Percentiles rank a stretch among this genome's conserved stretches.
Evolutionary conservation across 192 early-diverging fungal species (phyloP).

Genomic region (Dissophora globulifera): DNA sequence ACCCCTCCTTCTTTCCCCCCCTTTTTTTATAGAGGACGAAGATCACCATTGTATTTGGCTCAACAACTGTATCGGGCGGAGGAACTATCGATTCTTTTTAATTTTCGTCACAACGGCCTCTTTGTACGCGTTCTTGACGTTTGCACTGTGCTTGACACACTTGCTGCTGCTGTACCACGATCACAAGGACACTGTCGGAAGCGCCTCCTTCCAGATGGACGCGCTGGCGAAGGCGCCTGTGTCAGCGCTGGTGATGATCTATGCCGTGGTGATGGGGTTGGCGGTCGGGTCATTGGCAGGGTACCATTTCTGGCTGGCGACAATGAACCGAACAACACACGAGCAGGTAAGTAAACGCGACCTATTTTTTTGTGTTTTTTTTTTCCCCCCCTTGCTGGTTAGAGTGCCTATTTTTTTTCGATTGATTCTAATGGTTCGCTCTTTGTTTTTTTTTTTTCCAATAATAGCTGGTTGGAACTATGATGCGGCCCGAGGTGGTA

Average conservation of each 20-base stretch:
- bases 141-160: constrained; percentile 67
- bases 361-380: too few species aligned
- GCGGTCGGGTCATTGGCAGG: constrained; percentile 76
- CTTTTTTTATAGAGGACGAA: constrained; percentile 67
- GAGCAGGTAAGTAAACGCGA: constrained; percentile 67
- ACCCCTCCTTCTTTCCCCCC: constrained; percentile 4
- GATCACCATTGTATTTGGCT: constrained; percentile 97
- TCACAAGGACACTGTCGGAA: background rate
- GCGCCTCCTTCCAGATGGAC: constrained; percentile 12
- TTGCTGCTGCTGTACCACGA: constrained; percentile 57
- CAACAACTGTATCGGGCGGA: constrained; percentile 89
- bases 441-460: background rate
- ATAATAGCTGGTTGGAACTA: constrained; percentile 51
- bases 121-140: constrained; percentile 70
- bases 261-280: constrained; percentile 66
- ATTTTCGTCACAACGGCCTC: constrained; percentile 74
- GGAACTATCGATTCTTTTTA: constrained; percentile 87
- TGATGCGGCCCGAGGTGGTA: constrained; percentile 41
- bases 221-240: constrained; percentile 40
- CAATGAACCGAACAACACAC: constrained; percentile 87
- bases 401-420: too few species aligned
- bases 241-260: constrained; percentile 73
- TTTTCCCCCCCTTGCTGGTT: too few species aligned
- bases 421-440: background rate
- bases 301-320: constrained; percentile 81